Base-by-base conservation (phyloP, 164 flowering plant species). In the Vitis cinerea region DNA sequence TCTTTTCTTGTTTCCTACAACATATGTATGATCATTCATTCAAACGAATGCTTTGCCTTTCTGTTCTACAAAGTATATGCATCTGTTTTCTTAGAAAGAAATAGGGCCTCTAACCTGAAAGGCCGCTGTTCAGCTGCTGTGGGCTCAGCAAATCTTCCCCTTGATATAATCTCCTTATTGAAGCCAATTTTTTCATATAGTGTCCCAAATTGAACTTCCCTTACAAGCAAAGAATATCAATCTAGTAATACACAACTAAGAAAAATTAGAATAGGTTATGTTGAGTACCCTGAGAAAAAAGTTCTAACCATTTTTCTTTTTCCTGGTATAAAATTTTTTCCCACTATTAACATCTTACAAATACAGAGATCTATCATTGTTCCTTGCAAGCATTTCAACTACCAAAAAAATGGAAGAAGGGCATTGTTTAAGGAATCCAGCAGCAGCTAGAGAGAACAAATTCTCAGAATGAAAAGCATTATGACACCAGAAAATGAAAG, bases 91-190 rank as follows among this genome's bases (percentile, higher is more conserved):
- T 19, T 10, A n/a, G 6, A 16, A 68, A n/a, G 19, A 7, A 63
- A 12, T 17, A 57, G 56, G 49, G 57, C 9, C 50, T n/a, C 73
- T 69, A 17, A 92, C 98, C 94, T 88, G 75, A 95, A 86, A 77
- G 98, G 87, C 50, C 98, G 88, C 53, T 92, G 89, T 56, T 92
- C 99, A 67, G 95, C 97, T 4, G 85, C 90, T 67, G 72, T 72
- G 49, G 92, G 86, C 84, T 95, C 99, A 52, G 98, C 96, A 82
- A 51, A 95, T 83, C 64, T 92, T 63, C 99, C 98, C 71, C 99
- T 85, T 56, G 99, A 91, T 78, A 92, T 91, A 60, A 80, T 82
- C 83, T 95, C 97, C 81, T 92, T 94, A 71, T 88, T 94, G 86
- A 94, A 89, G 69, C 99, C 97, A 78, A 91, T 88, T 72, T 79